Percentiles rank a stretch among this genome's conserved stretches.
phyloP scores from a whole-genome alignment of 2,329 filamentous ascomycete genomes.

The Neobulgaria alba region DNA sequence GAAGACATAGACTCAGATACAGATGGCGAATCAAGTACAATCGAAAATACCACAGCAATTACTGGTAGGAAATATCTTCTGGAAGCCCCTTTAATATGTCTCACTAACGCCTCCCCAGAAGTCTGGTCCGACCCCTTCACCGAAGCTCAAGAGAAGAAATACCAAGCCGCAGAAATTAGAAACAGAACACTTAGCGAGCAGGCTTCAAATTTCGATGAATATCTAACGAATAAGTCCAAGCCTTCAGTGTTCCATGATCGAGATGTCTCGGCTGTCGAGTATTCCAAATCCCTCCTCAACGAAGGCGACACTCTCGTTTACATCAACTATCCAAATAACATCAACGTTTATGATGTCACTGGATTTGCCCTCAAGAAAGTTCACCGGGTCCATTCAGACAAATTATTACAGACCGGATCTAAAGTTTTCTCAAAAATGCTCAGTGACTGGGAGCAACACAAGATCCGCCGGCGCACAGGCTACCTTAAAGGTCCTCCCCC shows the following conservation, averaged over 20 bases:
- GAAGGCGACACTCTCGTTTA: constrained; percentile 38
- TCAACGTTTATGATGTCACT: constrained; percentile 18
- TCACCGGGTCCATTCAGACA: constrained; percentile 39
- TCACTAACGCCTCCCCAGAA: too few relatives aligned
- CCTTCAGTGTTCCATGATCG: constrained; percentile 5
- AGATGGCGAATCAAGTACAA: too few relatives aligned
- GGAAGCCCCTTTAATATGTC: too few relatives aligned
- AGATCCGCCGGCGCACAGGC: constrained; percentile 31
- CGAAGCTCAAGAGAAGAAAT: too few relatives aligned
- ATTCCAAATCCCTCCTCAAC: constrained; percentile 12
- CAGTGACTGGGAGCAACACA: constrained; percentile 34
- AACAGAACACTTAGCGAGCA: too few relatives aligned
- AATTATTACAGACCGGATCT: constrained; percentile 39
- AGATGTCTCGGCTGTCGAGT: constrained; percentile 14
- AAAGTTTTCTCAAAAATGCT: constrained; percentile 39
- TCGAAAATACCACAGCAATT: too few relatives aligned
- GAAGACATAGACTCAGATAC: too few relatives aligned
- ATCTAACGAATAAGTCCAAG: too few relatives aligned
- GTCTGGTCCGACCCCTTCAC: too few relatives aligned
- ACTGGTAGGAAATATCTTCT: too few relatives aligned
- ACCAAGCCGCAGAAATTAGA: too few relatives aligned
- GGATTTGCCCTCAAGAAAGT: constrained; percentile 26
- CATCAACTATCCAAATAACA: constrained; percentile 30
- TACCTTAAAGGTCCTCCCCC: constrained; percentile 24
- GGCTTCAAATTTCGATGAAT: too few relatives aligned